Percentiles rank a stretch among this genome's conserved stretches.
phyloP scores from a whole-genome alignment of 106 monocot species.

The Acorus gramineus region DNA sequence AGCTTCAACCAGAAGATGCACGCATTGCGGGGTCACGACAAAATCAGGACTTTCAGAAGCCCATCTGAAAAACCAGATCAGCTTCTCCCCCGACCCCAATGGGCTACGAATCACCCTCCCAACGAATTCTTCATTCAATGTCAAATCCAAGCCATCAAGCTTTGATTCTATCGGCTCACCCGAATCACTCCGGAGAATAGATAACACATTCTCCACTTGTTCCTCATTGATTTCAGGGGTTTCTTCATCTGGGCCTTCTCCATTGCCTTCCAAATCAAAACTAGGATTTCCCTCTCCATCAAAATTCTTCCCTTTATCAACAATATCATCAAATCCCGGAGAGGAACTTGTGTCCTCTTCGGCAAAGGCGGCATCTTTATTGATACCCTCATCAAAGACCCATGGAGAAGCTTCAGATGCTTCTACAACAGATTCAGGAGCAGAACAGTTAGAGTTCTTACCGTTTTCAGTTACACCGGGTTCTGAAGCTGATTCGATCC shows the following conservation, averaged over 20 bases:
- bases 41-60: conserved; percentile 19
- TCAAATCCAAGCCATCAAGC: conserved; percentile 35
- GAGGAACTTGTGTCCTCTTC: no score
- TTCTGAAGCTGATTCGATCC: not conserved
- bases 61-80: conserved; percentile 60
- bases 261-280: conserved; percentile 8
- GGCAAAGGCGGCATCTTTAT: no score
- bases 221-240: conserved; percentile 19
- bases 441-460: no score
- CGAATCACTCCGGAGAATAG: conserved; percentile 23
- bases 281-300: no score
- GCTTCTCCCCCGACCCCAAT: conserved; percentile 20
- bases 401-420: no score
- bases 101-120: conserved; percentile 35
- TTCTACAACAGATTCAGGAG: not conserved
- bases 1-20: conserved; percentile 38
- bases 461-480: not conserved
- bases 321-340: no score
- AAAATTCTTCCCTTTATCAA: conserved; percentile 9
- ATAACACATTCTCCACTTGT: conserved; percentile 32
- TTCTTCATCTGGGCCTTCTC: conserved; percentile 5
- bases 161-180: conserved; percentile 19
- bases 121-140: conserved; percentile 45
- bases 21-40: conserved; percentile 10
- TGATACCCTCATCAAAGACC: no score